Evolutionary conservation across 2,329 filamentous ascomycete genomes (phyloP), one percentile per base, ranked within the genome.

Genomic region (Cladophialophora carrionii): DNA sequence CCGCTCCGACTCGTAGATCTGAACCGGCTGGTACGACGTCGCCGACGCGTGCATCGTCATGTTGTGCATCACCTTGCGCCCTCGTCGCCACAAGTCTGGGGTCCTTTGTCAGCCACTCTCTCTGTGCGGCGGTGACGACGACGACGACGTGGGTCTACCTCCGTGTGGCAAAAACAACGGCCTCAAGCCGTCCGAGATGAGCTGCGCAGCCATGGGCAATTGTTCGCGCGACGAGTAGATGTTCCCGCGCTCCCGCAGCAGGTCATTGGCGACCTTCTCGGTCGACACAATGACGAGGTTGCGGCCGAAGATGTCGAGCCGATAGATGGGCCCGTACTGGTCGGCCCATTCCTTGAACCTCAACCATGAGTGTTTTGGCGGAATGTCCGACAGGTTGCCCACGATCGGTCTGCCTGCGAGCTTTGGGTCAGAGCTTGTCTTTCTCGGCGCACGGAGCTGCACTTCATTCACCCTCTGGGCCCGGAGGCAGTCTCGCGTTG

Each of bases 261-360:
- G 71, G 48, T 81, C 78, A 59, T 79, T 77, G 41, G 78, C 78
- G 17, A 80, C 75, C 41, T 77, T 74, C 56, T 78, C 76, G 8
- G 73, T 75, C 32, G 76, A 76, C 22, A 81, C 72, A 31, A 80
- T 68, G 57, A 78, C 71, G 55, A 77, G 74, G 22, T 73, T 73
- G 10, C 73, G 71, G 17, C 78, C 81, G 5, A 78, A 78, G 58
- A 84, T 77, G 48, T 77, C 76, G 34, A 83, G 71, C 9, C 77
- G 76, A 67, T 78, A 82, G 32, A 84, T 76, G 4, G 77, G 74
- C 1, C 81, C 75, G 61, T 77, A 74, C 58, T 73, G 64, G 17
- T 76, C 69, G 26, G 73, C 70, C 74, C 76, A 79, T 29, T 74
- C 71, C 14, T 75, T 71, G 71, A 81, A 80, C 59, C 79, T 76